phyloP scores from a whole-genome alignment of 2,329 filamentous ascomycete species.

The Ascochyta lentis region DNA sequence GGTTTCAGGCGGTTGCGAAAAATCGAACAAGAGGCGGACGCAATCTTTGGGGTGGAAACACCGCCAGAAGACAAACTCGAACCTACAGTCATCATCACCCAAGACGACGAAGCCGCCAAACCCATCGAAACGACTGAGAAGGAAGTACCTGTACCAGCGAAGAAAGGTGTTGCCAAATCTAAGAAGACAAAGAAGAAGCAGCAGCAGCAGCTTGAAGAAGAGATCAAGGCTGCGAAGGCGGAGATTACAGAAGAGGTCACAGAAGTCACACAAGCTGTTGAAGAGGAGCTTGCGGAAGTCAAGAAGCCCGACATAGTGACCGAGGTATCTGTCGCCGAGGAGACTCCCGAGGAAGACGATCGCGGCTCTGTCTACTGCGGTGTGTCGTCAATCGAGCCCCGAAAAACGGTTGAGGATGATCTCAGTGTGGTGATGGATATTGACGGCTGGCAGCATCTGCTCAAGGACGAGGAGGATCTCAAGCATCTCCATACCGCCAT shows the following conservation, averaged over 20 bases:
- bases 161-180: slow-evolving; percentile 58
- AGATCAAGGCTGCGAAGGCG: slow-evolving; percentile 46
- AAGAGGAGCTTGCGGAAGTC: slow-evolving; percentile 40
- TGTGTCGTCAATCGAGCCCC: slow-evolving; percentile 65
- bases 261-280: slow-evolving; percentile 42
- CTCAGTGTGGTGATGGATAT: slow-evolving; percentile 69
- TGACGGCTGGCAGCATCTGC: slow-evolving; percentile 71
- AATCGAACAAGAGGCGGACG: slow-evolving; percentile 83
- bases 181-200: slow-evolving; percentile 85
- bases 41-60: slow-evolving; percentile 62
- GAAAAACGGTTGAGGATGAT: slow-evolving; percentile 71
- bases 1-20: slow-evolving; percentile 70
- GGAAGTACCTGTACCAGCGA: slow-evolving; percentile 30
- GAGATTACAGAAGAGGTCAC: slow-evolving; percentile 59
- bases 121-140: slow-evolving; percentile 47
- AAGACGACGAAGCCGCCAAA: slow-evolving; percentile 52
- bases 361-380: slow-evolving; percentile 64
- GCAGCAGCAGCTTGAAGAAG: slow-evolving; percentile 74
- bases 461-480: slow-evolving; percentile 74
- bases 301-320: slow-evolving; percentile 32
- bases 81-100: slow-evolving; percentile 45
- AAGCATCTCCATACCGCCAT: slow-evolving; percentile 62
- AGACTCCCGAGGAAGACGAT: slow-evolving; percentile 46
- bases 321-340: slow-evolving; percentile 40
- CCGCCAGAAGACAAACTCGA: slow-evolving; percentile 53